Conservation (phyloP, 2,329 filamentous ascomycete species). For the Colletotrichum trifolii region DNA sequence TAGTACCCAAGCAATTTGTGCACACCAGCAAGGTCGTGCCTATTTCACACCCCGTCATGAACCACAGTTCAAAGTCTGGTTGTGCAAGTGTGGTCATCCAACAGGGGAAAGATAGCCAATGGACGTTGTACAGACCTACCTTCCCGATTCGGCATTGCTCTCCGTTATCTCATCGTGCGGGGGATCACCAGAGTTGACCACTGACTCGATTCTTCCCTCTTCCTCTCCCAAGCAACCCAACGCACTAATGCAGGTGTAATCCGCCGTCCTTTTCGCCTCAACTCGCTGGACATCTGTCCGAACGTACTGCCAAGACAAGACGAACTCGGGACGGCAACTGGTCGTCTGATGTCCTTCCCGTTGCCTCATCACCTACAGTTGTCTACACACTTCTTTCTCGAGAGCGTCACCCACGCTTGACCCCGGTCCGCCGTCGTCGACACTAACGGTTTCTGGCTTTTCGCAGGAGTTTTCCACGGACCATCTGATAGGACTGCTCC, state of each 20-base stretch:
- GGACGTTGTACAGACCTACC: not conserved
- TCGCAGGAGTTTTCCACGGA: constrained; percentile 10
- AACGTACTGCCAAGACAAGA: not conserved
- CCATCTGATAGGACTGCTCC: not conserved
- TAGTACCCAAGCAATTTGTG: not conserved
- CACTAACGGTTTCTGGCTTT: not conserved
- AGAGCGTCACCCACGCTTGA: not conserved
- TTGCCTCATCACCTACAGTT: not conserved
- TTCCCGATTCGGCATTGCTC: constrained; percentile 27
- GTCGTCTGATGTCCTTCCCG: constrained; percentile 12
- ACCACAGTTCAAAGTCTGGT: too few species aligned
- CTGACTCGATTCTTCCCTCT: not conserved
- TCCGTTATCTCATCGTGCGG: constrained; percentile 30
- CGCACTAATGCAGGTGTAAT: constrained; percentile 34
- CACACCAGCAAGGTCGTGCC: too few species aligned
- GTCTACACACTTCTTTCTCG: not conserved
- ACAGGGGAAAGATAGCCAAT: too few species aligned
- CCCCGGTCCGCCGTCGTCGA: not conserved
- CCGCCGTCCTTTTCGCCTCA: constrained; percentile 19
- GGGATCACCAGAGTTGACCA: constrained; percentile 9
- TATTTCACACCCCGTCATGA: too few species aligned
- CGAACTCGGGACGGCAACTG: not conserved
- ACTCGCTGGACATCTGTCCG: constrained; percentile 5
- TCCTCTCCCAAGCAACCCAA: not conserved
- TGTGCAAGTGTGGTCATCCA: too few species aligned